Evolutionary conservation across 2,329 filamentous ascomycete genomes (phyloP), one percentile per base, ranked within the genome.

Genomic region (Colletotrichum higginsianum): DNA sequence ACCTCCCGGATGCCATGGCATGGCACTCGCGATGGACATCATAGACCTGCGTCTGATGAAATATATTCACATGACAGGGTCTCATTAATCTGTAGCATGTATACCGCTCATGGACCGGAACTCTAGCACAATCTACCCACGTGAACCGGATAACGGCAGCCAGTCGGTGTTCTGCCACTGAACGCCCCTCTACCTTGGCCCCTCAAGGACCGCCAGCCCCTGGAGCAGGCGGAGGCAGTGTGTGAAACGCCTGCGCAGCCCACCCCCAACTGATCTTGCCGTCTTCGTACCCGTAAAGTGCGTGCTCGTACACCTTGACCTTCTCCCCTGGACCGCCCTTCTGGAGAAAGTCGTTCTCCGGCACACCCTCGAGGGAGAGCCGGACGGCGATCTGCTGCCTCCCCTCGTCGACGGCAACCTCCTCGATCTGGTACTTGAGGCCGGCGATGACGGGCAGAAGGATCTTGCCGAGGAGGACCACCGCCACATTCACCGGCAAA

Each of bases 311-410:
- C 2, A 66, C 26, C 49, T 53, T 66, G 42, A 66, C 40, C 2
- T 42, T n/a, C 7, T 35, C 56, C 6, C 55, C 35, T 0, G 49
- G 23, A 1, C 49, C 67, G 12, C 58, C 38, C 44, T 9, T 66
- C 40, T 61, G 62, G 8, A 70, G 55, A 3, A 40, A 53, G 49
- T 61, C 49, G 3, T 70, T 66, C 62, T 66, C 49, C 7, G 62
- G 55, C 4, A 66, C 61, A 0, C 67, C 67, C 42, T 55, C 42
- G 23, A 70, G 49, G 2, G 62, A 46, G 2, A 70, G 62, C 47
- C 67, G 52, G 9, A 66, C 49, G 18, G 56, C 56, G 1, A 70
- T 38, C 47, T 61, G 67, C 47, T 70, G 67, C 49, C 55, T 70
- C 21, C 49, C 56, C 16, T n/a, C 42, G 9, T 70, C 67, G 40